Base-by-base conservation (phyloP, 108 stramenopile species). In the Aurantiochytrium sp. region DNA sequence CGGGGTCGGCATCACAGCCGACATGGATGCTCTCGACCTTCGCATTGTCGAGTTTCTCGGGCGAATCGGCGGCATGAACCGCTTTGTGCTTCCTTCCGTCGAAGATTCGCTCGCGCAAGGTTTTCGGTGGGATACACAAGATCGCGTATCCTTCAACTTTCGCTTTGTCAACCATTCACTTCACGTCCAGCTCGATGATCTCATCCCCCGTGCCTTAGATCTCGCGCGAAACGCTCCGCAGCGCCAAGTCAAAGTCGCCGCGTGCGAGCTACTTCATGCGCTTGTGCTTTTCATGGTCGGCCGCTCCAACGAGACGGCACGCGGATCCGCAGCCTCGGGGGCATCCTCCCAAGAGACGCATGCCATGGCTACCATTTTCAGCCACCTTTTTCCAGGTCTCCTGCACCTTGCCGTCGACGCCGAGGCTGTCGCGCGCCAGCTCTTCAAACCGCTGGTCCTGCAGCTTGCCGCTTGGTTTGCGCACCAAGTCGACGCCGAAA, bases 391-490 rank as follows among this genome's bases (percentile, higher is more conserved):
- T 45, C 76, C 76, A 35, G 51, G 51, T 25, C 76, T 83, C n/a
- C 76, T 83, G n/a, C 76, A 53, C 25, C 76, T 83, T 35, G 76
- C 76, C 6, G 76, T 83, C 6, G 76, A 83, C 51, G 25, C 51
- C 28, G 76, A 83, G 51, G 76, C 49, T 2, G 76, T 83, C 6
- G 76, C 76, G 6, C 76, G 76, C 25, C 76, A 83, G 51, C 28
- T 83, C 43, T 83, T 83, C 51, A 83, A 83, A 23, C 76, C 76
- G 1, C 76, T 83, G 18, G 76, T 35, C 28, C n/a, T 83, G 23
- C 76, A 83, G 51, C 45, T 83, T 83, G 76, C 76, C 6, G 76
- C 76, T 18, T 83, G 76, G 76, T 83, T 28, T 53, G 76, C 76
- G 28, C 76, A 83, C 4, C 45, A 83, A 6, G n/a, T 28, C 76